Evolutionary conservation across 2,329 filamentous ascomycete genomes (phyloP).

Genomic region (Alternaria gansuensis): DNA sequence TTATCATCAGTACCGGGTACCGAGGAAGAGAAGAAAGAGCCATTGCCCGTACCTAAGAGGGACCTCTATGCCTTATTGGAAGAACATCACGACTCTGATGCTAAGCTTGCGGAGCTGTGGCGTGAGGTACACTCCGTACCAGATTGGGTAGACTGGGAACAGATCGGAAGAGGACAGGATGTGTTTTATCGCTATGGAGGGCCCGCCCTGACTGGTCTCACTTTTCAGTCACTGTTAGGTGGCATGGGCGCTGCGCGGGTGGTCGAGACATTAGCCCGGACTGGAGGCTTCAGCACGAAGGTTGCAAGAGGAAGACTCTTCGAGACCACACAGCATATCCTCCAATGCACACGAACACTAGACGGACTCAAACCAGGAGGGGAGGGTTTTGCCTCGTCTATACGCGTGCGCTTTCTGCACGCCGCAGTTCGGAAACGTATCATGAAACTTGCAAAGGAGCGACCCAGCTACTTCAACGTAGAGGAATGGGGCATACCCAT

Average conservation of each 20-base stretch:
- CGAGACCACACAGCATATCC: slow-evolving; percentile 78
- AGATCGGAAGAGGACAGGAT: slow-evolving; percentile 76
- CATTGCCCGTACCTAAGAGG: slow-evolving; percentile 53
- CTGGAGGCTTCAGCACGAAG: slow-evolving; percentile 75
- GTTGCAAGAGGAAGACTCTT: slow-evolving; percentile 72
- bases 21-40: slow-evolving; percentile 44
- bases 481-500: slow-evolving; percentile 70
- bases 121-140: slow-evolving; percentile 71
- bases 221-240: slow-evolving; percentile 72
- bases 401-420: slow-evolving; percentile 75
- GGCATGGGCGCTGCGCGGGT: slow-evolving; percentile 77
- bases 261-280: slow-evolving; percentile 76
- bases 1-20: slow-evolving; percentile 39
- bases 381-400: slow-evolving; percentile 69
- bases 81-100: slow-evolving; percentile 66
- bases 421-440: slow-evolving; percentile 73
- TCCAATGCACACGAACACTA: slow-evolving; percentile 73
- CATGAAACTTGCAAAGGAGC: slow-evolving; percentile 63
- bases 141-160: slow-evolving; percentile 79
- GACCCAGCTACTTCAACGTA: slow-evolving; percentile 70
- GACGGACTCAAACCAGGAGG: slow-evolving; percentile 74
- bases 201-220: slow-evolving; percentile 69
- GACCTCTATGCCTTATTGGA: slow-evolving; percentile 72
- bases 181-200: slow-evolving; percentile 80
- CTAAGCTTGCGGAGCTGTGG: slow-evolving; percentile 69